phyloP scores from a whole-genome alignment of 768 basidiomycete genomes.

The Hypholoma fasciculare region DNA sequence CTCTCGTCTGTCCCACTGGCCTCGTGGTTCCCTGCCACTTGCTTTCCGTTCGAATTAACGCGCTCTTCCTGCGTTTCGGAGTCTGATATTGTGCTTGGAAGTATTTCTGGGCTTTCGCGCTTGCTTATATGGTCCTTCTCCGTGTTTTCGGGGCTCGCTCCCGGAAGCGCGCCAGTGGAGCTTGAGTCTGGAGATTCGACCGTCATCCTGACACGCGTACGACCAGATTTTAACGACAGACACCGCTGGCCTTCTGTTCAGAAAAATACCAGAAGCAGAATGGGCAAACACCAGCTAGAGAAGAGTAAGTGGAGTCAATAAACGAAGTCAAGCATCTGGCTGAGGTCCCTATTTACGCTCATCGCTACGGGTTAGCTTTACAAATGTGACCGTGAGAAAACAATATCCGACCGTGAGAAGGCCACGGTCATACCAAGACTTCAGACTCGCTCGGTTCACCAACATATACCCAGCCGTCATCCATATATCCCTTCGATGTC shows the following conservation, averaged over 20 bases:
- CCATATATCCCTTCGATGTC: constrained; percentile 22
- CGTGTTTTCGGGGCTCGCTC: background rate
- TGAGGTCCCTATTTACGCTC: background rate
- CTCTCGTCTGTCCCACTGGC: constrained; percentile 1
- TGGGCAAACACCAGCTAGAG: background rate
- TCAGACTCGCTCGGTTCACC: background rate
- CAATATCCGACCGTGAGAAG: background rate
- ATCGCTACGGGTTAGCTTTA: background rate
- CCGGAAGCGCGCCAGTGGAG: background rate
- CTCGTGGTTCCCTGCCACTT: background rate
- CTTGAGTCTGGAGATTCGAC: no score
- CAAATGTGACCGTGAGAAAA: background rate
- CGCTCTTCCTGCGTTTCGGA: background rate
- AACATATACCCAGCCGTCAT: constrained; percentile 4
- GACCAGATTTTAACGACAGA: no score
- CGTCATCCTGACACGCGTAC: no score
- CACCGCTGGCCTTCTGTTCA: background rate
- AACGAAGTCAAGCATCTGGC: background rate
- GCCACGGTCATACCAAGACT: background rate
- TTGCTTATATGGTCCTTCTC: background rate
- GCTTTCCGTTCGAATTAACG: background rate
- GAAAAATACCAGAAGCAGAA: background rate
- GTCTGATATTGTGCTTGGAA: background rate
- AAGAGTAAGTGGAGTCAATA: background rate
- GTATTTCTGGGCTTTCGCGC: background rate